Evolutionary conservation across 257 asterid species (phyloP).

Genomic region (Striga asiatica): DNA sequence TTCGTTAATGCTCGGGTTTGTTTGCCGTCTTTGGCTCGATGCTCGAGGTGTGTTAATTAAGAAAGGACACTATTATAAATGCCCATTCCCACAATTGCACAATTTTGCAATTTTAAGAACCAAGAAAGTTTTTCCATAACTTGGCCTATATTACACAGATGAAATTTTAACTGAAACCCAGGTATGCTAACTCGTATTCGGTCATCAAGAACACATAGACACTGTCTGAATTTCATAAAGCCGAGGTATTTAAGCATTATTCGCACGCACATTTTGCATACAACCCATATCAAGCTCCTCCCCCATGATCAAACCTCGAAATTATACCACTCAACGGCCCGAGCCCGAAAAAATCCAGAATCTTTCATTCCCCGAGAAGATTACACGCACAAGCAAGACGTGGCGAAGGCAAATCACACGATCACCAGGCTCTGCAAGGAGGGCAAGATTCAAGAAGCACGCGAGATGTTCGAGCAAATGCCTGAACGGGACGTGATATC

Average conservation of each 20-base stretch:
- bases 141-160: too few relatives aligned
- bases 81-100: too few relatives aligned
- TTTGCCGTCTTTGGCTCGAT: too few relatives aligned
- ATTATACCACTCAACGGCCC: conserved; percentile 19
- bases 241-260: neutral
- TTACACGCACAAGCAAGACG: conserved; percentile 25
- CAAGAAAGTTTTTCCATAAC: too few relatives aligned
- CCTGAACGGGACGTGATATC: conserved; percentile 59
- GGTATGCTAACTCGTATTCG: conserved; percentile 12
- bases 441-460: conserved; percentile 37
- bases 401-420: conserved; percentile 31
- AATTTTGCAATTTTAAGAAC: too few relatives aligned
- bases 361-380: conserved; percentile 28
- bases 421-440: conserved; percentile 33
- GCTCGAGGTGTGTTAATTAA: too few relatives aligned
- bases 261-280: neutral
- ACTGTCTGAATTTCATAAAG: conserved; percentile 10
- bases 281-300: conserved; percentile 3
- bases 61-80: too few relatives aligned
- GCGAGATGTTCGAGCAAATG: conserved; percentile 45
- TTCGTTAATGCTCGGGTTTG: too few relatives aligned
- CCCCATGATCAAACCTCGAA: neutral
- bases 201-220: conserved; percentile 10
- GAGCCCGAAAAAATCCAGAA: neutral
- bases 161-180: too few relatives aligned